phyloP scores from a whole-genome alignment of 192 early-diverging fungal genomes.

The Podila minutissima region DNA sequence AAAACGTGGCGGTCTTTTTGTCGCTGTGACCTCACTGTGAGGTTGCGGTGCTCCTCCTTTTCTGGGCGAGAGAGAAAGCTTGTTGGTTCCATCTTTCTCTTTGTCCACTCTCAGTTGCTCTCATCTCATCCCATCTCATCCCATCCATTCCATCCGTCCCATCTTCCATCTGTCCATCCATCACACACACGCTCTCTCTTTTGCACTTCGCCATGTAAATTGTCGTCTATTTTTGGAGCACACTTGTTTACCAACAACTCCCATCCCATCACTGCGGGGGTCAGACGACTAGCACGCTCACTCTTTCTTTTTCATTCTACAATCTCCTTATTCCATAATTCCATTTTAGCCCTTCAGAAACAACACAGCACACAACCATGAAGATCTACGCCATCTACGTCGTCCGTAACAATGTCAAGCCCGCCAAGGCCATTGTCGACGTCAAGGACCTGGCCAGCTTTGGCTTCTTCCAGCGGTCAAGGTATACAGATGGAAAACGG shows the following conservation, averaged over 20 bases:
- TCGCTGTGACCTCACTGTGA: too few species aligned
- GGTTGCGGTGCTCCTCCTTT: too few species aligned
- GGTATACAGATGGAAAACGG: constrained; percentile 51
- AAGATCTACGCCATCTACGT: constrained; percentile 64
- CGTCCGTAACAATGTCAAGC: constrained; percentile 53
- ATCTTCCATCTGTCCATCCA: neutral
- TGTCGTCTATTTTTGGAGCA: neutral
- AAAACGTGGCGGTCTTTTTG: too few species aligned
- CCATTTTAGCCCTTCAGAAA: neutral
- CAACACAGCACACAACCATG: constrained; percentile 36
- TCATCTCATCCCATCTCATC: neutral
- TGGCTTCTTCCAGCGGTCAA: constrained; percentile 87
- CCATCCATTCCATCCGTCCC: neutral
- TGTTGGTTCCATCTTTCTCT: neutral
- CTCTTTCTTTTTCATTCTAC: neutral
- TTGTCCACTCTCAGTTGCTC: neutral
- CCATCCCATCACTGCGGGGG: neutral
- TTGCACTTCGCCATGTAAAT: neutral
- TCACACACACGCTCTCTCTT: neutral
- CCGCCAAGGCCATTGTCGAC: constrained; percentile 64
- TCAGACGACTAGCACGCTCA: neutral
- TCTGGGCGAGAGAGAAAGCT: too few species aligned
- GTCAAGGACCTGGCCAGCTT: constrained; percentile 83
- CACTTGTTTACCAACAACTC: neutral
- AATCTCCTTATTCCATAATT: neutral